A percentile compares a stretch with the other conserved stretches of the same genome.
Evolutionary conservation across 768 basidiomycete genomes (phyloP).

Genomic region (Nidularia pulvinata): DNA sequence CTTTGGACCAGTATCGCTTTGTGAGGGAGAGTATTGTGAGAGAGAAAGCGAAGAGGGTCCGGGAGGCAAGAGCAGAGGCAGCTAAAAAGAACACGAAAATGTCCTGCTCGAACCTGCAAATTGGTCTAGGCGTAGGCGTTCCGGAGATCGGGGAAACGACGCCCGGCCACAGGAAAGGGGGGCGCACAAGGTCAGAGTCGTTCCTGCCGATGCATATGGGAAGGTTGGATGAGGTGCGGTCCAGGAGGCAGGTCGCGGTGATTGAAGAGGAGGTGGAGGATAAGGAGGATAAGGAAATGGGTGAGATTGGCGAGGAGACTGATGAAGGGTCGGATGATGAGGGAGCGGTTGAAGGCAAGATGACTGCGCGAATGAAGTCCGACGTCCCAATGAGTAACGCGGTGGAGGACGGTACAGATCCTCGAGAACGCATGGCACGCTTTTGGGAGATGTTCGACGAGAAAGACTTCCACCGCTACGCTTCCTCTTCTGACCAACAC

Average conservation of each 20-base stretch:
- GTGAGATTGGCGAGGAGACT: not conserved
- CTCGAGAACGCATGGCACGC: conserved; percentile 16
- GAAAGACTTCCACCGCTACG: conserved; percentile 20
- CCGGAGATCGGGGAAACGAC: too few species aligned
- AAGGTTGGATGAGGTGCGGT: not conserved
- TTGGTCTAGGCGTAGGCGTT: too few species aligned
- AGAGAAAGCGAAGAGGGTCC: too few species aligned
- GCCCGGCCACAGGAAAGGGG: too few species aligned
- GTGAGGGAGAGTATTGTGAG: too few species aligned
- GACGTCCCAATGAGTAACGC: too few species aligned
- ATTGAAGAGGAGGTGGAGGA: not conserved
- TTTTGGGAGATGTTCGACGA: conserved; percentile 49
- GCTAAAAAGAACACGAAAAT: not conserved
- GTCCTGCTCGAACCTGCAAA: too few species aligned
- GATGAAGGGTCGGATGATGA: not conserved
- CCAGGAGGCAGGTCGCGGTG: not conserved
- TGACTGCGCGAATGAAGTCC: too few species aligned
- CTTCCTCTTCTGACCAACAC: conserved; percentile 4
- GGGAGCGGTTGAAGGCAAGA: not conserved
- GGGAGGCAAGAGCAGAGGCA: not conserved
- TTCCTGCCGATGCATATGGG: not conserved
- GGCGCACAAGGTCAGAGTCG: too few species aligned
- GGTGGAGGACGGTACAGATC: not conserved
- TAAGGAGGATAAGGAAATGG: not conserved
- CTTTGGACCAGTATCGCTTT: too few species aligned